Evolutionary conservation across 768 basidiomycete genomes (phyloP), one percentile per base, ranked within the genome.

Genomic region (Russula dissimulans): DNA sequence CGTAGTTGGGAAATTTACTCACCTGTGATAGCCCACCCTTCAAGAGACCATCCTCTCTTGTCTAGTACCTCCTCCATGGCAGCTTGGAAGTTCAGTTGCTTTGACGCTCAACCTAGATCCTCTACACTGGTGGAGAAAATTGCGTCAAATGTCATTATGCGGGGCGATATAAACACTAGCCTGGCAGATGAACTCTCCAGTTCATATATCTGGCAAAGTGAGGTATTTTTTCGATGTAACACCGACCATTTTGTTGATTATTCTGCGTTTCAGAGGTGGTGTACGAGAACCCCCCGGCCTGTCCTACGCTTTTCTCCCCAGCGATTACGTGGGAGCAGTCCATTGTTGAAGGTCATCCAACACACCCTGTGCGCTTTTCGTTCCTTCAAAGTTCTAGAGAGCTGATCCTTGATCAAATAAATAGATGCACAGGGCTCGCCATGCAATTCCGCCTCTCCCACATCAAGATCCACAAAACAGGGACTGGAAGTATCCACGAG

Each of bases 311-410:
- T 43, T 59, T 64, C 18, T 79, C 78, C 18, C 53, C 74, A 9
- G 69, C 77, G 3, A 79, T 81, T 55, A 72, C 78, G 64, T 83
- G 81, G 79, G 81, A 83, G 65, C 81, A 83, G 66, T 80, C 80
- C 63, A 73, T 83, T 17, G 76, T 82, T 10, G 77, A 79, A 17
- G 82, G 82, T 2, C 82, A 83, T 68, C 82, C 82, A 26, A 82
- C 81, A 1, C 82, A 83, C 63, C 82, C 82, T 14, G 81, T 81
- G 65, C 51, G 73, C 22, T 12, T 52, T 69, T 7, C 31, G 14
- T 45, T 18, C 11, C 41, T 47, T 26, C 38, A 39, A 22, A 53
- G 44, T 31, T 39, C 1, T 26, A 1, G 26, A 39, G 18, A 54
- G 10, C 43, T 47, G 36, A 57, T 39, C 66, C 55, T 39, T 36